These are phyloP conservation scores for Amanita molliuscula DNA, from an alignment of 768 basidiomycete species.

Conservation along the genomic window DNA sequence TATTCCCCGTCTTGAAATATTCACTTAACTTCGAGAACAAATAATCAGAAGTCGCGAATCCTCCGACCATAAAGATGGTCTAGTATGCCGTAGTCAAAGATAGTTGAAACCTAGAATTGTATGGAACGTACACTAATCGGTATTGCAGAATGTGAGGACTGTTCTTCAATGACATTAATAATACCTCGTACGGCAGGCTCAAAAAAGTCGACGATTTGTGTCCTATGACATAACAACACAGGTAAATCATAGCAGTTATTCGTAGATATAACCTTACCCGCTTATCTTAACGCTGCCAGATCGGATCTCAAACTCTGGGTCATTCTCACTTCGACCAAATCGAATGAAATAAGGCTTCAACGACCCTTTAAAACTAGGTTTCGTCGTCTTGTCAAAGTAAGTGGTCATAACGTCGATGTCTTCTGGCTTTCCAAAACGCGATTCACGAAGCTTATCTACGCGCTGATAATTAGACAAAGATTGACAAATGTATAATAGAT, in stretches of 20 bases:
- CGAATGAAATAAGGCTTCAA: constrained; percentile 31
- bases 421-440: background rate
- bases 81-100: constrained; percentile 4
- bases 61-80: constrained; percentile 40
- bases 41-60: no score
- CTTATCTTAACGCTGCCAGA: constrained; percentile 23
- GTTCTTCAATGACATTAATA: background rate
- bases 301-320: constrained; percentile 26
- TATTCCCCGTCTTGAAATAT: constrained; percentile 20
- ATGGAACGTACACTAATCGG: background rate
- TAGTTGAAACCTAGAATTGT: background rate
- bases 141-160: background rate
- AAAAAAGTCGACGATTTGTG: background rate
- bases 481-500: background rate
- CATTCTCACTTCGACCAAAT: constrained; percentile 35
- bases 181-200: constrained; percentile 1
- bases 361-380: constrained; percentile 24
- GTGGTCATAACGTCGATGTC: background rate
- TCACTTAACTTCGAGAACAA: constrained; percentile 29
- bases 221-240: background rate
- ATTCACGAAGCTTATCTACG: background rate
- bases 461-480: background rate
- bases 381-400: constrained; percentile 38
- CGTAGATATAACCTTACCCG: background rate
- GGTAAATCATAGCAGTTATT: background rate